A percentile compares a stretch with the other conserved stretches of the same genome.
Evolutionary conservation across 75 land plant species (phyloP).

Genomic region (Sequoia sempervirens): DNA sequence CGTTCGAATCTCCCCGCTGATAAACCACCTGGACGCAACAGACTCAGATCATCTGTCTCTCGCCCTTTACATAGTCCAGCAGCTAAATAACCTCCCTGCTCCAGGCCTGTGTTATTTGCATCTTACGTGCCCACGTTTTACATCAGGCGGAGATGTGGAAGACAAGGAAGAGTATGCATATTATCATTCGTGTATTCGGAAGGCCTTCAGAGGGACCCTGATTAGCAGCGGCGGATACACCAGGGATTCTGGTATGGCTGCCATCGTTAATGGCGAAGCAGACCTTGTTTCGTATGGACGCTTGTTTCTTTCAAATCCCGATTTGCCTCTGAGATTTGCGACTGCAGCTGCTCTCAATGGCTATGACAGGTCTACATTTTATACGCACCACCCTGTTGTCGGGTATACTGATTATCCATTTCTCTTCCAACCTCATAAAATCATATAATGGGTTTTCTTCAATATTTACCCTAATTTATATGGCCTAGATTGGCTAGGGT

Average conservation of each 20-base stretch:
- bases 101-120: conserved; percentile 52
- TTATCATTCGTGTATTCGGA: conserved; percentile 23
- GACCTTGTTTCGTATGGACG: conserved; percentile 77
- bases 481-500: too few relatives aligned
- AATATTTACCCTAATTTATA: too few relatives aligned
- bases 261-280: conserved; percentile 53
- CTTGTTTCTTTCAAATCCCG: conserved; percentile 72
- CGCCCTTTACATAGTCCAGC: conserved; percentile 49
- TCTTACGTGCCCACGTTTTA: conserved; percentile 70
- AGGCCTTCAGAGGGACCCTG: conserved; percentile 48
- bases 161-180: conserved; percentile 36
- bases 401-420: conserved; percentile 79
- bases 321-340: conserved; percentile 51
- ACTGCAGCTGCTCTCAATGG: conserved; percentile 32
- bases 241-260: conserved; percentile 50
- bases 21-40: too few relatives aligned
- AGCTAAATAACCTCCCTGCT: conserved; percentile 36
- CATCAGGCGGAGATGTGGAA: conserved; percentile 32
- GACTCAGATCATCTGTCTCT: conserved; percentile 57
- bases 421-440: background rate
- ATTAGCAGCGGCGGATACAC: conserved; percentile 60
- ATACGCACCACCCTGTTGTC: conserved; percentile 60
- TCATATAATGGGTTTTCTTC: too few relatives aligned
- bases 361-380: conserved; percentile 62
- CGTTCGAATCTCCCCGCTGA: conserved; percentile 67